Conservation (phyloP, 129 eudicot species). For the Centella asiatica region DNA sequence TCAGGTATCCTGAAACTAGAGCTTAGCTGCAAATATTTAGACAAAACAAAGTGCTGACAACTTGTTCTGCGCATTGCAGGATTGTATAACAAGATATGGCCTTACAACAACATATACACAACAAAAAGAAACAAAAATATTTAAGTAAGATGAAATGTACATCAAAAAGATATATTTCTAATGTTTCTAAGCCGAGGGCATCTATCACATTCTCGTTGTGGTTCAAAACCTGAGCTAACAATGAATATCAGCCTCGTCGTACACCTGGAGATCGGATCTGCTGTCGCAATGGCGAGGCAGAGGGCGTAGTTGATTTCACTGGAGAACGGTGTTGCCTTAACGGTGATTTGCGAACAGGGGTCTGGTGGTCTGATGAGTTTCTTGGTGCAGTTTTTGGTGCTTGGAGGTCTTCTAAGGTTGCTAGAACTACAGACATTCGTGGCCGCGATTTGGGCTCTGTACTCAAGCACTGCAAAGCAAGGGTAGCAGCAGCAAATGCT, state of each 20-base stretch:
- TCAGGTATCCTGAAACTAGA: background rate
- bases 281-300: slow-evolving; percentile 42
- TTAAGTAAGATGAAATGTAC: background rate
- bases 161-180: background rate
- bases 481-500: slow-evolving; percentile 51
- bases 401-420: slow-evolving; percentile 54
- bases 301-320: slow-evolving; percentile 30
- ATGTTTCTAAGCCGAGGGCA: too few relatives aligned
- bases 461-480: slow-evolving; percentile 64
- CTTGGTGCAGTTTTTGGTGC: slow-evolving; percentile 29
- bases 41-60: background rate
- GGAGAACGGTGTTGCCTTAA: slow-evolving; percentile 45
- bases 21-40: background rate
- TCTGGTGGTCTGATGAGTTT: slow-evolving; percentile 20
- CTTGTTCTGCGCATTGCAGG: background rate
- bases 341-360: slow-evolving; percentile 34
- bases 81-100: slow-evolving; percentile 4
- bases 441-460: slow-evolving; percentile 67
- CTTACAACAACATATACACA: slow-evolving; percentile 11
- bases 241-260: slow-evolving; percentile 16
- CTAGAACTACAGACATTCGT: slow-evolving; percentile 57
- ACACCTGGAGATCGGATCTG: slow-evolving; percentile 23
- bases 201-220: background rate
- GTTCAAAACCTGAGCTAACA: background rate
- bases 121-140: too few relatives aligned